Evolutionary conservation across 441 rosid genomes (phyloP), one percentile per base, ranked within the genome.

Genomic region (Metrosideros polymorpha): DNA sequence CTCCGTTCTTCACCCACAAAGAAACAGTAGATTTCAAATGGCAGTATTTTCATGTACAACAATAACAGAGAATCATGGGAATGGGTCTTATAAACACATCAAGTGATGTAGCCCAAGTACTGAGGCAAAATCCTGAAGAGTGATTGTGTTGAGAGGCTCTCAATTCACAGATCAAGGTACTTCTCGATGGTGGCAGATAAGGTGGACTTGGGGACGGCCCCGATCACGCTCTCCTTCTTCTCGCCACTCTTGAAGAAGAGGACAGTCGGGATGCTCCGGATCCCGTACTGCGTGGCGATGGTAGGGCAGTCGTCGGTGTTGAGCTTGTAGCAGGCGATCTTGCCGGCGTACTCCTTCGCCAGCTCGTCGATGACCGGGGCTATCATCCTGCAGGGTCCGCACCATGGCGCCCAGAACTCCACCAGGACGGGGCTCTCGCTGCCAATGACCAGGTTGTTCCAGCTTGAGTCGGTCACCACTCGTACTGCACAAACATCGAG

Each of bases 381-480:
- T 85, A 94, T 94, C 95, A 94, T 94, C 86, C 94, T 89, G 86
- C 95, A 94, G 8, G 97, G 97, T 82, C 95, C 97, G 22, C 97
- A 93, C 97, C 97, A 93, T 24, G 97, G 95, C 39, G 97, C 97
- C 97, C 97, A 94, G 49, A 94, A 94, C 90, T 94, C 97, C 86
- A 94, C 95, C 35, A 94, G 91, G 30, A 91, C 94, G n/a, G 95
- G 95, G 83, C 15, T 92, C 15, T 89, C 86, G 50, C 90, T 88
- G 19, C 87, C 88, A 13, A 92, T 82, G 49, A 93, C 95, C 27
- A 76, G 88, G 25, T 30, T 84, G 12, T 87, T 90, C 97, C 97
- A 94, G 88, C 89, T 90, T 29, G 94, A 86, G 42, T 94, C 97
- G 32, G 97, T 92, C 87, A 90, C 94, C 49, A 57, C 92, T 85